A percentile compares a stretch with the other conserved stretches of the same genome.
Conservation (phyloP, 345 rosid genomes). For the Boechera stricta region DNA sequence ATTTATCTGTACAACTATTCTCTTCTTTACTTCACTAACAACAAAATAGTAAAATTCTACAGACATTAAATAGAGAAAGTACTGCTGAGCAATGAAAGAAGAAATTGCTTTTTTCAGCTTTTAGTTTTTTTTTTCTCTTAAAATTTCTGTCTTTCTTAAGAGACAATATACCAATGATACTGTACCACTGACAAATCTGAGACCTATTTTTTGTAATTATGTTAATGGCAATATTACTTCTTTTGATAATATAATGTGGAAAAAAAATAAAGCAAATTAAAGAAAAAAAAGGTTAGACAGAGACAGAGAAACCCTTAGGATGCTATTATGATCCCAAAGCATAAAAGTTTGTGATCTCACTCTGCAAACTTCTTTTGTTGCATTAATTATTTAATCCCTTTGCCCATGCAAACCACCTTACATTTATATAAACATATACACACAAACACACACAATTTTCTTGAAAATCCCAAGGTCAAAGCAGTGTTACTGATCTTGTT, state of each 20-base stretch:
- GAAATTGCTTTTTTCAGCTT: constrained; percentile 64
- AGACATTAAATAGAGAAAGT: constrained; percentile 44
- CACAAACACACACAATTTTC: not conserved
- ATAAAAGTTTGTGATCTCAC: constrained; percentile 46
- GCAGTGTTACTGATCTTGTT: not conserved
- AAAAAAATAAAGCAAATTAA: constrained; percentile 26
- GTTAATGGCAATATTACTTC: constrained; percentile 30
- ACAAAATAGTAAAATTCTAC: constrained; percentile 46
- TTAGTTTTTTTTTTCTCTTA: constrained; percentile 40
- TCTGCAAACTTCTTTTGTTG: constrained; percentile 40
- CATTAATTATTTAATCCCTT: constrained; percentile 24
- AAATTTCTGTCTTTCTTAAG: constrained; percentile 27
- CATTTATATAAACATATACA: not conserved
- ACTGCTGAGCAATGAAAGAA: constrained; percentile 47
- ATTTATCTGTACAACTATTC: constrained; percentile 31
- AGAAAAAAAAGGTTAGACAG: constrained; percentile 41
- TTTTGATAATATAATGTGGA: constrained; percentile 29
- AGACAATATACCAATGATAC: constrained; percentile 56
- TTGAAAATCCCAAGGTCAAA: constrained; percentile 8
- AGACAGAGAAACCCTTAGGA: constrained; percentile 49
- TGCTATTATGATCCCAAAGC: constrained; percentile 50
- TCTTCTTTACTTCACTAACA: constrained; percentile 44
- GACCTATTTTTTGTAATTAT: constrained; percentile 37
- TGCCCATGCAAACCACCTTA: constrained; percentile 34
- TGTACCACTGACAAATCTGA: constrained; percentile 56